Conservation (phyloP, 768 basidiomycete genomes). For the Punctularia strigosozonata region DNA sequence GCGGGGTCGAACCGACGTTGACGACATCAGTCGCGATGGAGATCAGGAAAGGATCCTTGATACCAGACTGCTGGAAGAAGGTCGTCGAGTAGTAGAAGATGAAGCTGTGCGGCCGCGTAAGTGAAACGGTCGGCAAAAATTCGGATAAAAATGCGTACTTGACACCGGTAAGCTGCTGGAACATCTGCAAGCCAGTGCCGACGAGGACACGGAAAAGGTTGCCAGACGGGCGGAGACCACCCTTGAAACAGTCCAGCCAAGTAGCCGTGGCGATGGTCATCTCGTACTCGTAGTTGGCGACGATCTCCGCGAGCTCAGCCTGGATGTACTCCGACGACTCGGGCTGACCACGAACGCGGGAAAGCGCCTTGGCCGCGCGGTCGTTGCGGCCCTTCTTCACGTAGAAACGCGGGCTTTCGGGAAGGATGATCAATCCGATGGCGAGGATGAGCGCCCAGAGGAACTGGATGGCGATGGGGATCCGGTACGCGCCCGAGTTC, state of each 20-base stretch:
- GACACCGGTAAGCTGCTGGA: slow-evolving; percentile 15
- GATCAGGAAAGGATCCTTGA: slow-evolving; percentile 51
- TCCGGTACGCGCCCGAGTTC: slow-evolving; percentile 38
- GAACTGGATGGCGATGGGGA: slow-evolving; percentile 43
- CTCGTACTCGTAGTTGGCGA: slow-evolving; percentile 27
- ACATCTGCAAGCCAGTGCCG: slow-evolving; percentile 43
- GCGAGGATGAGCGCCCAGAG: slow-evolving; percentile 37
- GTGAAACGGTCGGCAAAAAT: no score
- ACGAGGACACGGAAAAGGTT: slow-evolving; percentile 36
- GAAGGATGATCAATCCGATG: no score
- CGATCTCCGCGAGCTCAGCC: slow-evolving; percentile 32
- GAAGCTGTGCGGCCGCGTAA: no score
- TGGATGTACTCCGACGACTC: slow-evolving; percentile 31
- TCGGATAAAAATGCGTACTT: no score
- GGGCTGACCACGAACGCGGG: slow-evolving; percentile 45
- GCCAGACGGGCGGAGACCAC: no score
- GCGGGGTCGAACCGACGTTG: slow-evolving; percentile 61
- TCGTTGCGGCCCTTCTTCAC: slow-evolving; percentile 38
- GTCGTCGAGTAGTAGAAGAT: slow-evolving; percentile 59
- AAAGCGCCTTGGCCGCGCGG: slow-evolving; percentile 39
- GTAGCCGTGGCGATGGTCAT: slow-evolving; percentile 25
- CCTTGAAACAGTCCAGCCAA: slow-evolving; percentile 36
- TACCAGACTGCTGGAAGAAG: slow-evolving; percentile 54
- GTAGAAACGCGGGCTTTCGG: slow-evolving; percentile 44
- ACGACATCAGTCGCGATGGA: slow-evolving; percentile 69